Conservation (phyloP, 768 basidiomycete genomes). For the Leccinum broughii region DNA sequence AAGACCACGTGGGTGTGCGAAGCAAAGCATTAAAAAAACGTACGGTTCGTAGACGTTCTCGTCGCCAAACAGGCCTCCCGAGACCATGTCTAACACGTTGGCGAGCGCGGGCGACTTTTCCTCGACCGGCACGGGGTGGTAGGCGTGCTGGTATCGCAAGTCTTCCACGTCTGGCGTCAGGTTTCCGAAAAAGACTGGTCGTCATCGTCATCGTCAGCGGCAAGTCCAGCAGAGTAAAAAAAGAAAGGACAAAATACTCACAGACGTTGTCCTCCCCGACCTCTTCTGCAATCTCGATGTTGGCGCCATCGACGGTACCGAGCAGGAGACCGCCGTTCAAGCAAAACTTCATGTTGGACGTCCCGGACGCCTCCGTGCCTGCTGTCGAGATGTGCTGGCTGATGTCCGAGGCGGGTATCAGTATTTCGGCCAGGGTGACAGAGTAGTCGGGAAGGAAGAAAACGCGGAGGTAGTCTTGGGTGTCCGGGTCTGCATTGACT, state of each 20-base stretch:
- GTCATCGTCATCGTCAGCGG: neutral
- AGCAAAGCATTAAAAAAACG: constrained; percentile 29
- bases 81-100: constrained; percentile 72
- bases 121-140: constrained; percentile 78
- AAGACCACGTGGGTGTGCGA: neutral
- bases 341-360: constrained; percentile 89
- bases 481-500: constrained; percentile 75
- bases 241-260: constrained; percentile 24
- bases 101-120: constrained; percentile 83
- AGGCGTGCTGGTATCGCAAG: constrained; percentile 81
- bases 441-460: constrained; percentile 98
- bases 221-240: too few relatives aligned
- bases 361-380: constrained; percentile 86
- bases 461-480: constrained; percentile 80
- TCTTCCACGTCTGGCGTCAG: constrained; percentile 87
- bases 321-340: constrained; percentile 87
- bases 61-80: constrained; percentile 80
- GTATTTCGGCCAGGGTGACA: constrained; percentile 77
- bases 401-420: constrained; percentile 93
- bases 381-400: constrained; percentile 97
- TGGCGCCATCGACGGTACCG: constrained; percentile 94
- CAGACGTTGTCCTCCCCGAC: constrained; percentile 92
- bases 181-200: constrained; percentile 84
- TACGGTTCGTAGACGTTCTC: constrained; percentile 82
- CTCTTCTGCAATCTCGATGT: constrained; percentile 96